Conservation (phyloP, 169 alveolate genomes). For the Perkinsus marinus region DNA sequence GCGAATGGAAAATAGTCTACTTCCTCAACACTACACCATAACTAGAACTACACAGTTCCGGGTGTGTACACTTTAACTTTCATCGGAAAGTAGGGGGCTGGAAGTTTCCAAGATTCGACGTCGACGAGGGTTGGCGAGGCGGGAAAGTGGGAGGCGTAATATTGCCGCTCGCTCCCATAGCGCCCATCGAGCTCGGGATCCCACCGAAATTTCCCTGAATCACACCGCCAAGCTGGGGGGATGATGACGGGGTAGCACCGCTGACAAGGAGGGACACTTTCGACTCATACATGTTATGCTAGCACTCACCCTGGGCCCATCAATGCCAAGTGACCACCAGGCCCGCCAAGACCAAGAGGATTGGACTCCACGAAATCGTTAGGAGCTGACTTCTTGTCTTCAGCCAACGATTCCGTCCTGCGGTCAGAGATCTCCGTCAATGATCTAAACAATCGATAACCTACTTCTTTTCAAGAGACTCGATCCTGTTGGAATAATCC, state of each 20-base stretch:
- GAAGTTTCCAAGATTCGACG: neutral
- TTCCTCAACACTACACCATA: neutral
- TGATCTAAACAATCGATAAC: constrained; percentile 15
- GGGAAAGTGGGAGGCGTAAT: neutral
- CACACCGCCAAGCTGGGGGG: neutral
- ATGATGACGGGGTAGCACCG: neutral
- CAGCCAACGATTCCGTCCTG: constrained; percentile 43
- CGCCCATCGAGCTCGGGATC: neutral
- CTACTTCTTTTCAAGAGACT: constrained; percentile 51
- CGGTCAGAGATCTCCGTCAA: neutral
- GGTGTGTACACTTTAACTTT: neutral
- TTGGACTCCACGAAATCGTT: constrained; percentile 38
- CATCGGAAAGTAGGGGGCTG: neutral
- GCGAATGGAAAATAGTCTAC: neutral
- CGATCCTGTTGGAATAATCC: constrained; percentile 51
- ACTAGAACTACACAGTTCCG: neutral
- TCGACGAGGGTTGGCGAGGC: neutral
- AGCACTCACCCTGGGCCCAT: neutral
- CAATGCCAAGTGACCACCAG: neutral
- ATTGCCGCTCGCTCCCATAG: neutral
- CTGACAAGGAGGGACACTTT: neutral
- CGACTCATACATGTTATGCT: neutral
- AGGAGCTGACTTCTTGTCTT: constrained; percentile 56
- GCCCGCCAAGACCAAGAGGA: constrained; percentile 9
- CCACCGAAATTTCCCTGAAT: neutral